Evolutionary conservation across 495 filamentous ascomycete species (phyloP), one percentile per base, ranked within the genome.

Genomic region (Oleoguttula mirabilis): DNA sequence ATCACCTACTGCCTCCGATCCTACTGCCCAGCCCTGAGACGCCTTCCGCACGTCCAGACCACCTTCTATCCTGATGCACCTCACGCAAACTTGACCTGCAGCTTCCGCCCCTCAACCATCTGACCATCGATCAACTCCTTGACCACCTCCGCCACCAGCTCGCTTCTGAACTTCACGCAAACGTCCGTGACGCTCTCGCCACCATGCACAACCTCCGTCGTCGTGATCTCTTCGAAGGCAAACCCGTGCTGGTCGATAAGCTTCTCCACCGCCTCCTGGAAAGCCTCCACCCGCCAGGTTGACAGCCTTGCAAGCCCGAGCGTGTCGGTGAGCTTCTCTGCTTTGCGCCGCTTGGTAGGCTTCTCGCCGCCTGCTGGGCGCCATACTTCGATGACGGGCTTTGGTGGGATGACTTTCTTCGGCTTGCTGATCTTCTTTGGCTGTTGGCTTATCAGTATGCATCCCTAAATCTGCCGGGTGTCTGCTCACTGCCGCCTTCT

Each of bases 111-210:
- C 14, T 28, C 32, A 1, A 48, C 25, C 21, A 48, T 17, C 24
- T 17, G 22, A 7, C 39, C 24, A 22, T 38, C 22, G 22, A 42
- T 32, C 32, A 16, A 24, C 10, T 25, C 45, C 24, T 30, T 31
- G 3, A 35, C 45, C 21, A 16, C 17, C 32, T 20, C 32, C 12
- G 45, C 45, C 21, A 17, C 38, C 21, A 21, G 6, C 21, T 31
- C 31, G n/a, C 11, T 37, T 12, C 16, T 4, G 25, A 48, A 48
- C 4, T 10, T 7, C 1, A 37, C 11, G 16, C 14, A 43, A 10
- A 48, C 39, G 21, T 48, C 45, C 30, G 32, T 27, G 21, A 37
- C 39, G n/a, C 31, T 42, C 32, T 48, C 45, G 15, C 45, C 45
- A 12, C 39, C 45, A 21, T 21, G 10, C 3, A 35, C n/a, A 19